Evolutionary conservation across 805 yeast genomes (phyloP), one percentile per base, ranked within the genome.

Genomic region (Hanseniaspora valbyensis): DNA sequence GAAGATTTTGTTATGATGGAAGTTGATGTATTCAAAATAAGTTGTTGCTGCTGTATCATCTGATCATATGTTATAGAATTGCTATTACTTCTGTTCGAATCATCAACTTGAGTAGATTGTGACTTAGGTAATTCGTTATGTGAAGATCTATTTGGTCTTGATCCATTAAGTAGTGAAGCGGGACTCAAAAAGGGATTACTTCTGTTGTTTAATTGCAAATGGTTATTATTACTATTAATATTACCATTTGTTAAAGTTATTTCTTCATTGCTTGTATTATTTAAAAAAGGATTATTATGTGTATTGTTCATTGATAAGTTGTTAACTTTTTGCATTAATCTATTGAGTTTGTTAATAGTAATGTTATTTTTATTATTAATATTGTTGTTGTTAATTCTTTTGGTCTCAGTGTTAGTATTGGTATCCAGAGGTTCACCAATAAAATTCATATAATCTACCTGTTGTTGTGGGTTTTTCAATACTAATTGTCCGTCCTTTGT

Each of bases 401-500:
- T 18, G 12, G 34, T 34, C 10, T 26, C 48, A 24, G 40, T 43
- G 24, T 18, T 25, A 8, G 33, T 25, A 19, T 26, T 32, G 16
- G 44, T 40, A n/a, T 13, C 13, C 22, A 36, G 4, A 32, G 44
- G 13, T 40, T 40, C 51, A 18, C 51, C 51, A 16, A 48, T 48
- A 21, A 40, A 48, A 40, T 48, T 30, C 51, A 48, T 48, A 19
- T 48, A 48, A 21, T 48, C 34, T 8, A 25, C 36, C 18, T 48
- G 51, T 40, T 48, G 51, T n/a, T 48, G 51, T 2, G 51, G 34
- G 19, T 48, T 40, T 33, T 48, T 48, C 26, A 48, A 21, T 7
- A 48, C 51, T 12, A 48, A 18, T n/a, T 48, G 44, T n/a, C 51
- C 51, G 22, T 42, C 30, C 22, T 48, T 40, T 25, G 51, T 48